phyloP scores from a whole-genome alignment of 495 filamentous ascomycete species.

The Opeltia flavorubescens region DNA sequence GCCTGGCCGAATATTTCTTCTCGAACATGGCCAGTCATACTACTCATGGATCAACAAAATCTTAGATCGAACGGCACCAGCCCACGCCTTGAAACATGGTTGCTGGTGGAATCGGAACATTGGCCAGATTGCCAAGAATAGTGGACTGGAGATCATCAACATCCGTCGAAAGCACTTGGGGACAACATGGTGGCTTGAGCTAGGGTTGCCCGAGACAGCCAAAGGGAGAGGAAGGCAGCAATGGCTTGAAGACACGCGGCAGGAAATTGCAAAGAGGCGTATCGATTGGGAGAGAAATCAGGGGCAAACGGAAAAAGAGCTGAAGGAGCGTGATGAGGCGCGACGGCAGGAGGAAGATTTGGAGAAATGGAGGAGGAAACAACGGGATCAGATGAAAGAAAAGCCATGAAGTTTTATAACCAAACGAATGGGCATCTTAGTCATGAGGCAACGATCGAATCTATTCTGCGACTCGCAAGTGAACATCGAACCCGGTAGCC shows the following conservation, averaged over 20 bases:
- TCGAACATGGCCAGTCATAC: constrained; percentile 80
- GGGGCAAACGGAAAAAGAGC: background rate
- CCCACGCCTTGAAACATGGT: constrained; percentile 72
- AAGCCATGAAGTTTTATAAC: background rate
- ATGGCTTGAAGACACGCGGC: background rate
- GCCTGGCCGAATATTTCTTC: constrained; percentile 60
- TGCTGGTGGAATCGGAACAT: constrained; percentile 98
- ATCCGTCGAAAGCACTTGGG: constrained; percentile 63
- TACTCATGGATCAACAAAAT: constrained; percentile 65
- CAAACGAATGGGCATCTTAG: no score
- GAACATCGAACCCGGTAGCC: no score
- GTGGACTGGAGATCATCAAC: constrained; percentile 63
- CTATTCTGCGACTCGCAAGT: no score
- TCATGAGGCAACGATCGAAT: no score
- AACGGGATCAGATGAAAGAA: background rate
- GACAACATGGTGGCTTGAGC: constrained; percentile 57
- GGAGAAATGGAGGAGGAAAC: background rate
- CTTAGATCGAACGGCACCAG: constrained; percentile 61
- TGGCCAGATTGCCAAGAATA: constrained; percentile 58
- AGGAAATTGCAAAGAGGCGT: background rate
- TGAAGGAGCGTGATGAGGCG: background rate
- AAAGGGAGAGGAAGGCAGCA: background rate
- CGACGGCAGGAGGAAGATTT: background rate
- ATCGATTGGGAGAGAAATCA: background rate
- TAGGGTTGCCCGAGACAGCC: constrained; percentile 14